phyloP scores from a whole-genome alignment of 352 stramenopile genomes.

The Phytophthora europaea region DNA sequence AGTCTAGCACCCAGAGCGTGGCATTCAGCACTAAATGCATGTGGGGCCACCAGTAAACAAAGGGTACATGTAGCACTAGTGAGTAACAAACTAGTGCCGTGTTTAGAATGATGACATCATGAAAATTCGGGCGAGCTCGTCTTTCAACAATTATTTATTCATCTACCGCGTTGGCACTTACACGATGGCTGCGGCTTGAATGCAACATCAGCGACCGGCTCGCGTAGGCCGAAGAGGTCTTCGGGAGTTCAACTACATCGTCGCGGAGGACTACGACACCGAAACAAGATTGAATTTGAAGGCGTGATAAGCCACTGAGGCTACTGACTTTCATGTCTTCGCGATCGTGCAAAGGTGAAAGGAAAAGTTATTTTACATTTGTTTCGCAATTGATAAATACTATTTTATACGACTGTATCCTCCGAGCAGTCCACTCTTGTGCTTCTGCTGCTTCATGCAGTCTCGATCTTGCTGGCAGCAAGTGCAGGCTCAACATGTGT shows the following conservation, averaged over 20 bases:
- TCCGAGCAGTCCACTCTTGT: neutral
- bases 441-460: slow-evolving; percentile 9
- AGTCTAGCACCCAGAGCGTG: no score
- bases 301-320: slow-evolving; percentile 31
- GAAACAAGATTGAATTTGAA: slow-evolving; percentile 36
- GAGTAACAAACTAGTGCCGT: no score
- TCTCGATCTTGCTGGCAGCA: slow-evolving; percentile 26
- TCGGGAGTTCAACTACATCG: slow-evolving; percentile 36
- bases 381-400: slow-evolving; percentile 37
- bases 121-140: no score
- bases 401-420: slow-evolving; percentile 9
- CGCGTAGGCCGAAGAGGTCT: slow-evolving; percentile 28
- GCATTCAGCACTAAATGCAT: no score
- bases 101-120: no score
- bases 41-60: no score
- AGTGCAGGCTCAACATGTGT: slow-evolving; percentile 47
- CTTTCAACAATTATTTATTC: no score
- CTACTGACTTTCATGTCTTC: no score
- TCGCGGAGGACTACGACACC: slow-evolving; percentile 34
- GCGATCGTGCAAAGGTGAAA: neutral
- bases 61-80: no score
- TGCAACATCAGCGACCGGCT: slow-evolving; percentile 38
- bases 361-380: slow-evolving; percentile 32
- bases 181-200: no score
- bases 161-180: no score